Evolutionary conservation across 2,329 filamentous ascomycete genomes (phyloP).

Genomic region (Curvularia sp.): DNA sequence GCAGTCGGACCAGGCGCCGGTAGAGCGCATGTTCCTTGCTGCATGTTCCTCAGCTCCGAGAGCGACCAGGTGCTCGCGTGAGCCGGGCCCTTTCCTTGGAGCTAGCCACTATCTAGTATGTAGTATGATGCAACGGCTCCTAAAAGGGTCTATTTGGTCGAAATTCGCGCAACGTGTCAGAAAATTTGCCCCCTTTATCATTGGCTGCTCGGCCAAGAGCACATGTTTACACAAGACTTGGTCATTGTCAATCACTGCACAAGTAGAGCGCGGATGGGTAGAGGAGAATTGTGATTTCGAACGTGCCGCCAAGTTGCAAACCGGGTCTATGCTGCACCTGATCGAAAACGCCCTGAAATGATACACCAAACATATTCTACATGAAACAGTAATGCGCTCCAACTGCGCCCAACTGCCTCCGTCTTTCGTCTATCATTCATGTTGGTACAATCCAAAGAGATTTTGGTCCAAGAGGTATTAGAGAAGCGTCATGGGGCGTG

Average conservation of each 20-base stretch:
- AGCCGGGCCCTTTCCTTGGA: conserved; percentile 14
- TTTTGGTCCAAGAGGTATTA: conserved; percentile 36
- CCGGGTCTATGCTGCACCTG: conserved; percentile 45
- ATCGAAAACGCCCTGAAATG: conserved; percentile 43
- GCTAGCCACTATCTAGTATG: conserved; percentile 13
- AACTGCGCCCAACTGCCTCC: conserved; percentile 36
- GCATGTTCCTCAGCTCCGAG: conserved; percentile 36
- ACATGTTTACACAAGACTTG: neutral
- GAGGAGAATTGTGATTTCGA: conserved; percentile 50
- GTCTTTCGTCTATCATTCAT: conserved; percentile 53
- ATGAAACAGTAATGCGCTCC: conserved; percentile 36
- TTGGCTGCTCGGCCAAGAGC: conserved; percentile 14
- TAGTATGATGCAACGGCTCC: conserved; percentile 14
- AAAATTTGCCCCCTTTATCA: conserved; percentile 28
- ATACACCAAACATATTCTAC: conserved; percentile 50
- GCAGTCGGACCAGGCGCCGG: conserved; percentile 18
- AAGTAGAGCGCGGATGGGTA: conserved; percentile 6
- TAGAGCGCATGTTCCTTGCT: conserved; percentile 21
- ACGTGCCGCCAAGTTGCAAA: conserved; percentile 46
- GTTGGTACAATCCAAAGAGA: conserved; percentile 47
- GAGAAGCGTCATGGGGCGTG: conserved; percentile 38
- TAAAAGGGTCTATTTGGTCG: conserved; percentile 13
- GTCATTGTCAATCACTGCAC: neutral
- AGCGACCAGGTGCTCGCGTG: conserved; percentile 28
- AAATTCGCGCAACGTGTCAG: conserved; percentile 29